Evolutionary conservation across 129 eudicot species (phyloP), one percentile per base, ranked within the genome.

Genomic region (Sambucus nigra): DNA sequence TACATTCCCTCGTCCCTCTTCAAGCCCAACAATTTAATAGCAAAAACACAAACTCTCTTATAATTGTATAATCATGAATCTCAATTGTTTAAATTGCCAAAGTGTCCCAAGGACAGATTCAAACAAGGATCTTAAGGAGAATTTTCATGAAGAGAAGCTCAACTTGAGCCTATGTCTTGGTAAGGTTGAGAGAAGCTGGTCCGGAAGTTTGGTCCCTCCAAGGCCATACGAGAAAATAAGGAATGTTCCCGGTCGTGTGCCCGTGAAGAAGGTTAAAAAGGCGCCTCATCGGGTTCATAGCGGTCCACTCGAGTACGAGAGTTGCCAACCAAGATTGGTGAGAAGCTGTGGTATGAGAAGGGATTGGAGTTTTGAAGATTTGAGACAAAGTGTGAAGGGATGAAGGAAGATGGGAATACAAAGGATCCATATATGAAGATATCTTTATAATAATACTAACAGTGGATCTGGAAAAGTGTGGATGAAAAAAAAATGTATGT

Each of bases 361-460:
- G 39, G 75, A 69, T 61, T 69, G 75, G 75, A 69, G 75, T 53
- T 69, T 69, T 38, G 75, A 69, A 64, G 59, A 69, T 61, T 18
- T 61, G 13, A 51, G 57, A 19, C 24, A 18, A 25, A 15, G n/a
- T n/a, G n/a, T n/a, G n/a, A n/a, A n/a, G n/a, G n/a, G n/a, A 2
- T 33, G 25, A n/a, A 49, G 38, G 1, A n/a, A n/a, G n/a, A n/a
- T n/a, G n/a, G n/a, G n/a, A n/a, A n/a, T n/a, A n/a, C n/a, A n/a
- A n/a, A n/a, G n/a, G n/a, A n/a, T n/a, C n/a, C n/a, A n/a, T n/a
- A n/a, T n/a, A n/a, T n/a, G n/a, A n/a, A n/a, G n/a, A n/a, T n/a
- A n/a, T n/a, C n/a, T n/a, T n/a, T n/a, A n/a, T n/a, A n/a, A n/a
- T n/a, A n/a, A n/a, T n/a, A n/a, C n/a, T n/a, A n/a, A n/a, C n/a